Evolutionary conservation across 495 filamentous ascomycete species (phyloP).

Genomic region (Penicillium chermesinum): DNA sequence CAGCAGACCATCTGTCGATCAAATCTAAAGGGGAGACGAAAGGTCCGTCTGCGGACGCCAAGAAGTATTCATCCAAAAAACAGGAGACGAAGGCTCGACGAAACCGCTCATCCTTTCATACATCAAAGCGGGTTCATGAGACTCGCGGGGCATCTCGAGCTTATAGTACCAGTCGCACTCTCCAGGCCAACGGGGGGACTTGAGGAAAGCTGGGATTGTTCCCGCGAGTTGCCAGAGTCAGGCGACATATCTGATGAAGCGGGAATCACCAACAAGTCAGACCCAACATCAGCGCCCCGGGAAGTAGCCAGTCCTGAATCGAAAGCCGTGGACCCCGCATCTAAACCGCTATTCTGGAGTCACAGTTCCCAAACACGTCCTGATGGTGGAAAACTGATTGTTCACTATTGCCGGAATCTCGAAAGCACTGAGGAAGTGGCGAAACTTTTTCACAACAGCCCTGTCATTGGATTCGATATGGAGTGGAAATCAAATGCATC

Average conservation of each 20-base stretch:
- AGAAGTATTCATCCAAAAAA: no score
- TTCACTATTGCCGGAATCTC: conserved; percentile 73
- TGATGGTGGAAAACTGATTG: conserved; percentile 45
- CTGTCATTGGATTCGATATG: conserved; percentile 76
- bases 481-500: conserved; percentile 66
- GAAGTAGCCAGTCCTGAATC: background rate
- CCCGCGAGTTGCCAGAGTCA: no score
- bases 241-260: background rate
- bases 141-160: background rate
- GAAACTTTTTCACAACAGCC: conserved; percentile 61
- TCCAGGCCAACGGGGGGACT: no score
- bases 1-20: no score
- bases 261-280: no score
- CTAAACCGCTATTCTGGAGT: conserved; percentile 53
- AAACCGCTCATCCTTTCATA: no score
- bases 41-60: no score
- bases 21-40: no score
- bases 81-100: no score
- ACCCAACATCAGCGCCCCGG: background rate
- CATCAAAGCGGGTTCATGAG: no score
- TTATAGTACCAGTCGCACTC: background rate
- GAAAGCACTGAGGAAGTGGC: conserved; percentile 60
- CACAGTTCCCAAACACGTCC: conserved; percentile 56
- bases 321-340: background rate
- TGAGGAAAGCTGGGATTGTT: no score